Conservation (phyloP, 2,329 filamentous ascomycete genomes). For the Seiridium unicorne region DNA sequence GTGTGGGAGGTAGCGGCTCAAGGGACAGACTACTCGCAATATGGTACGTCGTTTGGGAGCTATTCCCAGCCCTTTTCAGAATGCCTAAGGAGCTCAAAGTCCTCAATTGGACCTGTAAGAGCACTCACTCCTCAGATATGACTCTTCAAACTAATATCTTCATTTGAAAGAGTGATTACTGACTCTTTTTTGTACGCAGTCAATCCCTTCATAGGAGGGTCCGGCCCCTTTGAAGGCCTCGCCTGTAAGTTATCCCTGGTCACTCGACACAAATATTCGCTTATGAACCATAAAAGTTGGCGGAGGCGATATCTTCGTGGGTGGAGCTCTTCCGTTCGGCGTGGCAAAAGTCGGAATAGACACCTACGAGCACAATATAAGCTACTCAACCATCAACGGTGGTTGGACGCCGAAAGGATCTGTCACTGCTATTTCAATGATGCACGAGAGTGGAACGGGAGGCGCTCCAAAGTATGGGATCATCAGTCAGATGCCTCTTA, state of each 20-base stretch:
- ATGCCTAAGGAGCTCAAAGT: too few relatives aligned
- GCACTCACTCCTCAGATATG: too few relatives aligned
- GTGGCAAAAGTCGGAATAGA: constrained; percentile 4
- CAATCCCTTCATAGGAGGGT: constrained; percentile 41
- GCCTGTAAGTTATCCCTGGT: neutral
- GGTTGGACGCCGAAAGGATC: constrained; percentile 4
- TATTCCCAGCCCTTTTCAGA: too few relatives aligned
- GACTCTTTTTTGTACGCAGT: constrained; percentile 16
- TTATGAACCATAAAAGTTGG: neutral
- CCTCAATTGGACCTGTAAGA: too few relatives aligned
- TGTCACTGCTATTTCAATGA: constrained; percentile 6
- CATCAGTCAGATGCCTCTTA: constrained; percentile 5
- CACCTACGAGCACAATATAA: constrained; percentile 5
- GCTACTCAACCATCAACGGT: constrained; percentile 2
- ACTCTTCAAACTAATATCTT: too few relatives aligned
- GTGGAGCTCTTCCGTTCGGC: constrained; percentile 2
- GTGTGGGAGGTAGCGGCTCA: neutral
- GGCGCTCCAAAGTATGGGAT: constrained; percentile 2
- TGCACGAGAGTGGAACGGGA: constrained; percentile 7
- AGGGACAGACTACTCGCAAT: constrained; percentile 32
- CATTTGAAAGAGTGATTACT: too few relatives aligned
- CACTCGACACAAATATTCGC: neutral
- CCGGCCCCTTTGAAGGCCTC: constrained; percentile 4
- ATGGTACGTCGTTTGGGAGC: constrained; percentile 20
- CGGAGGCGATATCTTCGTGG: constrained; percentile 6